A percentile compares a stretch with the other conserved stretches of the same genome.
Conservation (phyloP, 768 basidiomycete species). For the Butyriboletus loyo region DNA sequence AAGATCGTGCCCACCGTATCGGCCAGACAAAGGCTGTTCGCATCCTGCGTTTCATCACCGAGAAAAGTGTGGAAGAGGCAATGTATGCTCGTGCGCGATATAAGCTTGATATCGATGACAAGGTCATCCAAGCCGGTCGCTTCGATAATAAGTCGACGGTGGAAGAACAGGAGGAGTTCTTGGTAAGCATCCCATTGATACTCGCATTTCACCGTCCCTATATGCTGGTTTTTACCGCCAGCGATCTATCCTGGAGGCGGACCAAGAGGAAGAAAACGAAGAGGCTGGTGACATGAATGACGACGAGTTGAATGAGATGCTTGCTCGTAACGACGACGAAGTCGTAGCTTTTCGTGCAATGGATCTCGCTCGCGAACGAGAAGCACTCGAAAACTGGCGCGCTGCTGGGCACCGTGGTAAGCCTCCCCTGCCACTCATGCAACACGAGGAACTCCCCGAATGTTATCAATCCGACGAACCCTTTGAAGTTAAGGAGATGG, state of each 20-base stretch:
- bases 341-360: slow-evolving; percentile 71
- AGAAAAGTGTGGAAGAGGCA: slow-evolving; percentile 97
- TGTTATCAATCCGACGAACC: slow-evolving; percentile 87
- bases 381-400: slow-evolving; percentile 63
- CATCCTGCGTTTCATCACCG: slow-evolving; percentile 94
- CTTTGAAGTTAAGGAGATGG: slow-evolving; percentile 63
- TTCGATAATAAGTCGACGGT: slow-evolving; percentile 99
- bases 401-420: slow-evolving; percentile 72
- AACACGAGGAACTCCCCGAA: slow-evolving; percentile 86
- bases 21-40: slow-evolving; percentile 98
- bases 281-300: slow-evolving; percentile 92
- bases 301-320: slow-evolving; percentile 90
- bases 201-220: not conserved
- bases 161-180: slow-evolving; percentile 94
- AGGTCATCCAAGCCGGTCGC: slow-evolving; percentile 98
- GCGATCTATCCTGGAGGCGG: slow-evolving; percentile 89
- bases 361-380: slow-evolving; percentile 77
- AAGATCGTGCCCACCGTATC: slow-evolving; percentile 99
- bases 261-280: slow-evolving; percentile 87
- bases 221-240: slow-evolving; percentile 28
- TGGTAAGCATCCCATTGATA: slow-evolving; percentile 48
- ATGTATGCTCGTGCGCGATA: slow-evolving; percentile 93
- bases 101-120: slow-evolving; percentile 98
- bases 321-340: slow-evolving; percentile 84
- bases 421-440: slow-evolving; percentile 73